Evolutionary conservation across 257 asterid genomes (phyloP), one percentile per base, ranked within the genome.

Genomic region (Solanum chilense): DNA sequence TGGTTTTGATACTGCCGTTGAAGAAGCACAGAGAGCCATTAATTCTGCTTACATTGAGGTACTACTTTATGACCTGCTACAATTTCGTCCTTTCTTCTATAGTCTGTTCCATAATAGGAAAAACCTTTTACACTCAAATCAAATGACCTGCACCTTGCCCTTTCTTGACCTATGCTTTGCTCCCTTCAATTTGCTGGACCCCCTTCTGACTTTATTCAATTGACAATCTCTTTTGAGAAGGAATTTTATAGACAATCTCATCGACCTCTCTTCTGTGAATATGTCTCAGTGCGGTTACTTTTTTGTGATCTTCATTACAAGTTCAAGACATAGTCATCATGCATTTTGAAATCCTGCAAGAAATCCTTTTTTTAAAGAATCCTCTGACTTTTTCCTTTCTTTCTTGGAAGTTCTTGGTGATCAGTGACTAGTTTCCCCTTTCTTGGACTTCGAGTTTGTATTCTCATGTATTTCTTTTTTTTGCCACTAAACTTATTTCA

Each of bases 1-100:
- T 89, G 99, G 99, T 88, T 97, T 97, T 87, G 99, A 97, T 92
- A 97, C 99, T 66, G 99, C 99, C 70, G 99, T 97, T 82, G 99
- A 97, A 93, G 99, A 97, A 92, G 98, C 99, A 49, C 99, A 97
- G 90, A 91, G 99, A 90, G 99, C 99, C 74, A 97, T 97, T 35
- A 90, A 95, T 89, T 92, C 98, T 58, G 98, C 99, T 80, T 95
- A 97, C 90, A 95, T 93, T 49, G 99, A 97, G 97, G 99, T 95
- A 86, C 47, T 73, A 29, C 44, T 16, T 80, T 31, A 29, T 41
- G 78, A 45, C 20, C 25, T 49, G n/a, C 83, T 83, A 37, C 11
- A n/a, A 39, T 71, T 68, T 70, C 42, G 66, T 84, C 42, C 49
- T 44, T 73, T 25, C 77, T 29, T 16, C 66, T 16, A 83, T 39